phyloP scores from a whole-genome alignment of 352 stramenopile genomes.

The Phytophthora brassicae region DNA sequence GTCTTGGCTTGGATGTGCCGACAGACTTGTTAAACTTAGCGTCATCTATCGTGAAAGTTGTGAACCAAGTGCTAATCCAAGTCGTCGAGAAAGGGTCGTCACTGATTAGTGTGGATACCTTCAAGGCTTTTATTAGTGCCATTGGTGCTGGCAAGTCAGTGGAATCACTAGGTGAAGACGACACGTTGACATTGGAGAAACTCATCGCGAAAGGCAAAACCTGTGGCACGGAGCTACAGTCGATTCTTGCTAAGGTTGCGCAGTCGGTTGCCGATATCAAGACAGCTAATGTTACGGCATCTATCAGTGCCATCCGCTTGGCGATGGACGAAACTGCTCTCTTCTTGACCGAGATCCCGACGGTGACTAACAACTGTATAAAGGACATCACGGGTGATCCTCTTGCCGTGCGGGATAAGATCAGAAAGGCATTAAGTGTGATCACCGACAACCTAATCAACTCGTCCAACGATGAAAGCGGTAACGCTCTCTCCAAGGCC shows the following conservation, averaged over 20 bases:
- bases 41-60: slow-evolving; percentile 34
- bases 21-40: slow-evolving; percentile 29
- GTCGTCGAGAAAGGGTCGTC: slow-evolving; percentile 38
- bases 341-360: slow-evolving; percentile 53
- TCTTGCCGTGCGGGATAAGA: slow-evolving; percentile 44
- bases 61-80: slow-evolving; percentile 37
- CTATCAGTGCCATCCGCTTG: slow-evolving; percentile 40
- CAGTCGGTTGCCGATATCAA: slow-evolving; percentile 47
- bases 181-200: slow-evolving; percentile 28
- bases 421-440: slow-evolving; percentile 45
- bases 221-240: slow-evolving; percentile 45
- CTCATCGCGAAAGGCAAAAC: slow-evolving; percentile 39
- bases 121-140: slow-evolving; percentile 31
- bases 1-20: slow-evolving; percentile 41
- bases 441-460: slow-evolving; percentile 53
- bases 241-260: slow-evolving; percentile 39
- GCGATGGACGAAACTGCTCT: slow-evolving; percentile 40
- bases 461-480: slow-evolving; percentile 28
- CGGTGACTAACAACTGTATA: slow-evolving; percentile 43
- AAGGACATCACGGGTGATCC: slow-evolving; percentile 26
- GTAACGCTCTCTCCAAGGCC: slow-evolving; percentile 31
- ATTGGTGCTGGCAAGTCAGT: slow-evolving; percentile 26
- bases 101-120: slow-evolving; percentile 34
- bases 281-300: slow-evolving; percentile 13
- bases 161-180: slow-evolving; percentile 16